Percentiles rank a stretch among this genome's conserved stretches.
Conservation (phyloP, 192 early-diverging fungal species). For the Coemansia sp. region DNA sequence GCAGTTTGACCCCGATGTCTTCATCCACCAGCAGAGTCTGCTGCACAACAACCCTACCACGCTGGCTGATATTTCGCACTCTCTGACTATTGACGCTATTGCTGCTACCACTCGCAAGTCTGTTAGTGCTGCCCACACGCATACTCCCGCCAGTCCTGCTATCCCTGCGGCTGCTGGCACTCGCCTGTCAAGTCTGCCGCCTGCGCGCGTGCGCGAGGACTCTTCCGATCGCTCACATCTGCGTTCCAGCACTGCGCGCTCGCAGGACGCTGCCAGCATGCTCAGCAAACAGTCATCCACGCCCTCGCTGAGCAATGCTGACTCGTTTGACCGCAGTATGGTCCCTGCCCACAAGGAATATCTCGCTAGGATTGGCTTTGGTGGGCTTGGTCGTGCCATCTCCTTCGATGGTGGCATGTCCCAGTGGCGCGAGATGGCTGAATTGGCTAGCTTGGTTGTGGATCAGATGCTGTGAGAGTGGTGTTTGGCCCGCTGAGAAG, state of each 20-base stretch:
- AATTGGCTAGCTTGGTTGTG: slow-evolving; percentile 55
- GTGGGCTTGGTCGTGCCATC: slow-evolving; percentile 44
- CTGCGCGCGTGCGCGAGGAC: slow-evolving; percentile 43
- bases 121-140: slow-evolving; percentile 14
- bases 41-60: slow-evolving; percentile 16
- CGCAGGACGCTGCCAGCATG: slow-evolving; percentile 47
- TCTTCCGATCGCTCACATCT: slow-evolving; percentile 22
- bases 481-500: neutral
- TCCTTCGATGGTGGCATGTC: slow-evolving; percentile 32
- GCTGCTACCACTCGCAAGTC: slow-evolving; percentile 47
- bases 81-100: slow-evolving; percentile 41
- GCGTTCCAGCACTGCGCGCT: slow-evolving; percentile 17
- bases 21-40: slow-evolving; percentile 46
- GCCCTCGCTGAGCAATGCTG: slow-evolving; percentile 25
- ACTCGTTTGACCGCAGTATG: slow-evolving; percentile 47
- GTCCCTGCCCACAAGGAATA: slow-evolving; percentile 51
- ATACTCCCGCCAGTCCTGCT: slow-evolving; percentile 12
- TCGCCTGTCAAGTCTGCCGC: slow-evolving; percentile 40
- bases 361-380: slow-evolving; percentile 44
- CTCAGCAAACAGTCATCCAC: slow-evolving; percentile 50
- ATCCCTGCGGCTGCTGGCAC: slow-evolving; percentile 2
- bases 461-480: slow-evolving; percentile 48
- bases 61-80: slow-evolving; percentile 28
- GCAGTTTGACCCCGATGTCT: slow-evolving; percentile 54
- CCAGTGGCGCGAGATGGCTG: slow-evolving; percentile 51